Evolutionary conservation across 768 basidiomycete genomes (phyloP), one percentile per base, ranked within the genome.

Genomic region (Lepiota venenata): DNA sequence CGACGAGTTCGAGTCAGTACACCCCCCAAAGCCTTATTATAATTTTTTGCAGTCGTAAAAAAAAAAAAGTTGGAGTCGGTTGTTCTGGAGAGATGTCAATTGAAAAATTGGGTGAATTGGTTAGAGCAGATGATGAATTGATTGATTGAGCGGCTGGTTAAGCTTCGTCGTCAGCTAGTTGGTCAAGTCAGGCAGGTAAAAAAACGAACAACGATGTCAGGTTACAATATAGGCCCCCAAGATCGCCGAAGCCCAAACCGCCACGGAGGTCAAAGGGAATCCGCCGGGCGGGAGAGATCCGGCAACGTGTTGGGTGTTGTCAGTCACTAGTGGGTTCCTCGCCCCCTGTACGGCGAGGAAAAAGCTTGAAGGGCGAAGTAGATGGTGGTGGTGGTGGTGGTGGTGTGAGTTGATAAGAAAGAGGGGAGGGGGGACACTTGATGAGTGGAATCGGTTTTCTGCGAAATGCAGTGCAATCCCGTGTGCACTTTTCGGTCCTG

Each of bases 231-330:
- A 61, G 60, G 69, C 66, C 72, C 72, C 73, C 77, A 69, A 72
- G 69, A 74, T 79, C 84, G 85, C 83, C 83, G 81, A 82, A 68
- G 83, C 82, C 54, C 79, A 72, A 74, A 79, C 87, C 87, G 85
- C 88, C 84, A 77, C 83, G 84, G 84, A 38, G 50, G 40, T 81
- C 74, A 68, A 71, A 59, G 69, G 74, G 66, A 71, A 73, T 42
- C 50, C 50, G 72, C 79, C 79, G 72, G 78, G 82, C 80, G 80
- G 78, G 76, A 74, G 77, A 79, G 77, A 81, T 75, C 76, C 82
- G 83, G 81, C 78, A 73, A 66, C 57, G 56, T 55, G 57, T 57
- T 63, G 69, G 71, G 67, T 66, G 73, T 71, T 68, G 73, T 82
- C 83, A 87, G 79, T 75, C 76, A 74, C 64, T 56, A 37, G 75